Evolutionary conservation across 2,329 filamentous ascomycete genomes (phyloP).

Genomic region (Colletotrichum sp.): DNA sequence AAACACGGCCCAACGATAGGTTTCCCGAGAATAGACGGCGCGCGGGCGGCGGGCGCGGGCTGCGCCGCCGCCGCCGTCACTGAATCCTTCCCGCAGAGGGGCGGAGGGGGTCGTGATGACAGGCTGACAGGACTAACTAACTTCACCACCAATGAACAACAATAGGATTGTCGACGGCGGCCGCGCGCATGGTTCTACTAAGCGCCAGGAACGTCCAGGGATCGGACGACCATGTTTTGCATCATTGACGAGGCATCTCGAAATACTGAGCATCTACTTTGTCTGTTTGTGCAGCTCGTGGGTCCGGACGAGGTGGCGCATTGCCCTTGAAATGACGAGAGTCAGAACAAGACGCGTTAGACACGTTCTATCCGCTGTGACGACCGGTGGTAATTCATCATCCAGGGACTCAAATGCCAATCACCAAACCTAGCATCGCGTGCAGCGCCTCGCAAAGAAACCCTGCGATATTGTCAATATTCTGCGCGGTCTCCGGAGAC

Average conservation of each 20-base stretch:
- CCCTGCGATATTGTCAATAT: neutral
- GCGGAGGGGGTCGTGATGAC: neutral
- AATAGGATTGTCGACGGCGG: neutral
- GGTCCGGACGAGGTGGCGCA: neutral
- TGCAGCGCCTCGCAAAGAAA: neutral
- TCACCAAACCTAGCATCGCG: neutral
- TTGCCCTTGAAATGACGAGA: neutral
- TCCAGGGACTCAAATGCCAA: neutral
- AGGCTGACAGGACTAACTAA: neutral
- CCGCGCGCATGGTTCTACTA: neutral
- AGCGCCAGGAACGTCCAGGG: conserved; percentile 13
- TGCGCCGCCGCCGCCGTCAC: neutral
- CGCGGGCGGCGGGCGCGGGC: neutral
- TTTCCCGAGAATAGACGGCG: neutral
- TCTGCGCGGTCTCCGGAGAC: neutral
- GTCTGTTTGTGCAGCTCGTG: neutral
- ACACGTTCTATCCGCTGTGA: neutral
- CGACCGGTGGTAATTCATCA: neutral
- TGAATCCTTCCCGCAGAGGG: neutral
- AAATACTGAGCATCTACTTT: neutral
- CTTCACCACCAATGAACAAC: neutral
- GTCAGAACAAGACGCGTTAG: neutral
- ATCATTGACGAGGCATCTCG: neutral
- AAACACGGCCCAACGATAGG: neutral
- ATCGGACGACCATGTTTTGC: neutral